phyloP scores from a whole-genome alignment of 176 grass and related monocot genomes.

The Tillandsia leiboldiana region DNA sequence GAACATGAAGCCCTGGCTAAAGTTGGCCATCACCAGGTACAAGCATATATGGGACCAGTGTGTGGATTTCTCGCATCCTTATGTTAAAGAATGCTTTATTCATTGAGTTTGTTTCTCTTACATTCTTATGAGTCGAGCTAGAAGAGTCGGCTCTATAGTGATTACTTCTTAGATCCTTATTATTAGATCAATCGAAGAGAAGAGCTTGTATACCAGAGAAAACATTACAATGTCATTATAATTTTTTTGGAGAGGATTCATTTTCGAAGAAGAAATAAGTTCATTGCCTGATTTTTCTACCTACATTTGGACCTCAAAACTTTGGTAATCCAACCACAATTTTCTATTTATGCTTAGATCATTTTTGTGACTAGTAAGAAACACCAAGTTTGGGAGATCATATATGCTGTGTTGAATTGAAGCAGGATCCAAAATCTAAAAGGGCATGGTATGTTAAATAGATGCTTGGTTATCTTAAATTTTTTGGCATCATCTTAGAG shows the following conservation, averaged over 20 bases:
- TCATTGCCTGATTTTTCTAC: conserved; percentile 24
- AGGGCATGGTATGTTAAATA: no score
- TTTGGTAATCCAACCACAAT: conserved; percentile 45
- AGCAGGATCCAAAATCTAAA: no score
- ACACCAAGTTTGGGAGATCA: no score
- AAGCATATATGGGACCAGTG: conserved; percentile 82
- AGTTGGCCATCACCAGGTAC: conserved; percentile 80
- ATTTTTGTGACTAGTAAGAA: no score
- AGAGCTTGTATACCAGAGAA: conserved; percentile 53
- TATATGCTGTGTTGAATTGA: no score
- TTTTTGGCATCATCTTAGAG: no score
- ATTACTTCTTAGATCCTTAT: conserved; percentile 36
- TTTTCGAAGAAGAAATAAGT: conserved; percentile 32
- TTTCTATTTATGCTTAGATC: no score
- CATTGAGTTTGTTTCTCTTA: conserved; percentile 42
- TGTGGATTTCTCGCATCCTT: conserved; percentile 52
- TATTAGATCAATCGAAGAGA: conserved; percentile 37
- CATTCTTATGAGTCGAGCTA: conserved; percentile 27
- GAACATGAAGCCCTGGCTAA: conserved; percentile 96
- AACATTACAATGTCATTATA: conserved; percentile 46
- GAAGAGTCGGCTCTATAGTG: conserved; percentile 32
- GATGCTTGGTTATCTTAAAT: no score
- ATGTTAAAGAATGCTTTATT: conserved; percentile 56
- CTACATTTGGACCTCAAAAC: conserved; percentile 37
- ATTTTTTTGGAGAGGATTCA: conserved; percentile 50